These are phyloP conservation scores for Fraxinus platypoda DNA, from an alignment of 305 asterid genomes.

Conservation along the genomic window DNA sequence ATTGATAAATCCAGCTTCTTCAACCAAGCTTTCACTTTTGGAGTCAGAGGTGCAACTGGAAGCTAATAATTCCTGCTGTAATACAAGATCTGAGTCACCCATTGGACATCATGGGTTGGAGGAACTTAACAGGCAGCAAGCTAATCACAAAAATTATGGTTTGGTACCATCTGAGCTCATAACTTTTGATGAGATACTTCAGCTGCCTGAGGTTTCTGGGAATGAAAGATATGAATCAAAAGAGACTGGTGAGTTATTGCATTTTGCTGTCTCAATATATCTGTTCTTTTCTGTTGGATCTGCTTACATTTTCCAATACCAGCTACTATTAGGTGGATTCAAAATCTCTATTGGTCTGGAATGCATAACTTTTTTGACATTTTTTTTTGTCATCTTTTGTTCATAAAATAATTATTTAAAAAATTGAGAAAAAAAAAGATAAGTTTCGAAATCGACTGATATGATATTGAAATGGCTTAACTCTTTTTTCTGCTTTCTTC, in stretches of 20 bases:
- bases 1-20: conserved; percentile 36
- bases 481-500: not conserved
- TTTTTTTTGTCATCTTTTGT: not conserved
- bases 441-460: conserved; percentile 2
- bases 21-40: conserved; percentile 23
- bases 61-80: conserved; percentile 21
- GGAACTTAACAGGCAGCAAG: conserved; percentile 42
- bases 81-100: conserved; percentile 30
- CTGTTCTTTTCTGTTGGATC: not conserved
- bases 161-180: conserved; percentile 31
- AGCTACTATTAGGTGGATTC: not conserved
- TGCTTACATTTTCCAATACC: not conserved
- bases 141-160: conserved; percentile 28
- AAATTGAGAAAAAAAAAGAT: not conserved
- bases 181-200: conserved; percentile 29
- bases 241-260: conserved; percentile 45
- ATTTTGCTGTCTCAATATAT: not conserved
- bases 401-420: not conserved
- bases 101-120: conserved; percentile 38
- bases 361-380: not conserved
- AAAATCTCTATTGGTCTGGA: not conserved
- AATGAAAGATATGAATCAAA: conserved; percentile 27
- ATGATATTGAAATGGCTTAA: not conserved
- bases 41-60: conserved; percentile 29
- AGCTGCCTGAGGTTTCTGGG: conserved; percentile 29